phyloP scores from a whole-genome alignment of 2,329 filamentous ascomycete species.

The Coniosporium tulheliwenetii region DNA sequence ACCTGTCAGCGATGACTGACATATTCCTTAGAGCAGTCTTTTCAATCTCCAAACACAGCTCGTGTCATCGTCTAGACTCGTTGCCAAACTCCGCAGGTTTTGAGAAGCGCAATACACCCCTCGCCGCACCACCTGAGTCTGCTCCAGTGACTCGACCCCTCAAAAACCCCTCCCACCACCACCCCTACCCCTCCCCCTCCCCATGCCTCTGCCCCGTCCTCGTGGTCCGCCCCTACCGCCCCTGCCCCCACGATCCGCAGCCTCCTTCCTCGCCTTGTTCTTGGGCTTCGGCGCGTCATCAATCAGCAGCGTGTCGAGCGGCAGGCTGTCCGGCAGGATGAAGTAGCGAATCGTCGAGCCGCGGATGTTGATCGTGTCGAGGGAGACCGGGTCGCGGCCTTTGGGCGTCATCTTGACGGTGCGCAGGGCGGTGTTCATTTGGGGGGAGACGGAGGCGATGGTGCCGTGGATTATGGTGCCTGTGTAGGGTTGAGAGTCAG shows the following conservation, averaged over 20 bases:
- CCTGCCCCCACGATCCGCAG: slow-evolving; percentile 28
- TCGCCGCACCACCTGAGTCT: too few species aligned
- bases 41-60: too few species aligned
- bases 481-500: slow-evolving; percentile 18
- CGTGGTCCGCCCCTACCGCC: slow-evolving; percentile 37
- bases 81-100: too few species aligned
- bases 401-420: slow-evolving; percentile 93
- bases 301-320: slow-evolving; percentile 85
- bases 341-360: slow-evolving; percentile 93
- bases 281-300: slow-evolving; percentile 97
- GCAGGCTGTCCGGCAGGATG: slow-evolving; percentile 89
- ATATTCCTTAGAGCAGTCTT: too few species aligned
- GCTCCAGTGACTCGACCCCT: slow-evolving; percentile 2
- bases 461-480: slow-evolving; percentile 94
- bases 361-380: slow-evolving; percentile 94
- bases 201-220: slow-evolving; percentile 25
- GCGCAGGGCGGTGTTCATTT: slow-evolving; percentile 96
- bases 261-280: slow-evolving; percentile 98
- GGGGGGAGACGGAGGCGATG: slow-evolving; percentile 87
- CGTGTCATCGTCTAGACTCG: too few species aligned
- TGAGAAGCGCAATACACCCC: too few species aligned
- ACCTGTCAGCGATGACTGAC: too few species aligned
- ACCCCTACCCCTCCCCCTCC: slow-evolving; percentile 26
- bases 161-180: slow-evolving; percentile 20
- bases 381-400: slow-evolving; percentile 69